phyloP scores from a whole-genome alignment of 305 asterid genomes.

The Fraxinus sp. region DNA sequence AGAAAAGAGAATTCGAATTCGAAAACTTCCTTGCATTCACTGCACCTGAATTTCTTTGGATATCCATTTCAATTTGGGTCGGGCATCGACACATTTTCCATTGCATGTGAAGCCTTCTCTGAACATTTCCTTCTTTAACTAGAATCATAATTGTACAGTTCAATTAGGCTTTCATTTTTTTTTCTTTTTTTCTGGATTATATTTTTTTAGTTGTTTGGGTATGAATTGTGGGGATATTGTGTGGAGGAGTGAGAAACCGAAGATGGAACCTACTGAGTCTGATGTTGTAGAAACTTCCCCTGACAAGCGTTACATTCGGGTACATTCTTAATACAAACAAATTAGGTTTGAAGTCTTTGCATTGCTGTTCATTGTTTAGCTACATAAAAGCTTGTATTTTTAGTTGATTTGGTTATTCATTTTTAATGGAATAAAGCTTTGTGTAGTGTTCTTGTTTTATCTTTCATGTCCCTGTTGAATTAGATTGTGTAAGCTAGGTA shows the following conservation, averaged over 20 bases:
- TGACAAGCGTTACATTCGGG: constrained; percentile 58
- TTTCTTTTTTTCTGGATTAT: background rate
- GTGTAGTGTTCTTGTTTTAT: background rate
- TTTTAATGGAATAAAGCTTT: background rate
- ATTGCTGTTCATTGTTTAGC: background rate
- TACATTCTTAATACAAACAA: constrained; percentile 13
- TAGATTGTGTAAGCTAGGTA: background rate
- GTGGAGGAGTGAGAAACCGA: constrained; percentile 19
- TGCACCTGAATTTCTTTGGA: constrained; percentile 35
- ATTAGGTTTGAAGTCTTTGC: background rate
- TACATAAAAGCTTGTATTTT: background rate
- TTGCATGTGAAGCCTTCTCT: constrained; percentile 74
- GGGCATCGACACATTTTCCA: constrained; percentile 52
- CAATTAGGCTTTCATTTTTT: background rate
- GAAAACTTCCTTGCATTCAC: constrained; percentile 17
- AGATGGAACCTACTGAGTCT: constrained; percentile 31
- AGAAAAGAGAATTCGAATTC: constrained; percentile 24
- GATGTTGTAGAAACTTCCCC: constrained; percentile 57
- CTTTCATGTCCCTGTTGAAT: background rate
- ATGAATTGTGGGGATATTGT: constrained; percentile 31
- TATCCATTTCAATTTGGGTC: constrained; percentile 40
- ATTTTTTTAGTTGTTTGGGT: constrained; percentile 2
- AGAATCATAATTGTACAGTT: constrained; percentile 31
- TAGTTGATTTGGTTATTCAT: background rate
- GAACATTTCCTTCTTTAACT: constrained; percentile 37